Conservation (phyloP, 106 monocot species). For the Agapanthus africanus region DNA sequence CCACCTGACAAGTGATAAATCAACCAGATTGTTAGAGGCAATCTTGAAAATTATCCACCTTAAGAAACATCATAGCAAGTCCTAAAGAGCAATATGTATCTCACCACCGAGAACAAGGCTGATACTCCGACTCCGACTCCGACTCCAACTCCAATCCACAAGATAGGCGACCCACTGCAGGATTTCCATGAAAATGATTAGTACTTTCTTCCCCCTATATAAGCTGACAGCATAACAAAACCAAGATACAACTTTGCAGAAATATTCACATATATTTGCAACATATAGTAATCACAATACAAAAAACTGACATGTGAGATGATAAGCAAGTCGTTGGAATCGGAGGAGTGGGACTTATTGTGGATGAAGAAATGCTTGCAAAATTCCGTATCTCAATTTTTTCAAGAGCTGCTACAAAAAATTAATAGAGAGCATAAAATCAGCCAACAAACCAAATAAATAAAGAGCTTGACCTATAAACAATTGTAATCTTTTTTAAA, state of each 20-base stretch:
- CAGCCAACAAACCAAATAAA: conserved; percentile 1
- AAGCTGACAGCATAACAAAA: neutral
- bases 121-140: no score
- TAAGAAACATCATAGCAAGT: neutral
- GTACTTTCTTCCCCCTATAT: neutral
- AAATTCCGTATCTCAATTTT: conserved; percentile 29
- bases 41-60: neutral
- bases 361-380: conserved; percentile 53
- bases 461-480: no score
- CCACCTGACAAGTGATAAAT: conserved; percentile 45
- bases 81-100: conserved; percentile 11
- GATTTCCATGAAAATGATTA: neutral
- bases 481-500: neutral
- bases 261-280: neutral
- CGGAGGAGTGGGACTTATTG: conserved; percentile 27
- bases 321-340: conserved; percentile 28
- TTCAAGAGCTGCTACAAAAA: conserved; percentile 12
- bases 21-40: neutral
- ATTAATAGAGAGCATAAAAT: neutral
- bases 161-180: conserved; percentile 67
- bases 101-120: conserved; percentile 66
- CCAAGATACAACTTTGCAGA: neutral
- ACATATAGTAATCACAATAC: neutral
- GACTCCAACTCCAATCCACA: conserved; percentile 86
- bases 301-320: conserved; percentile 43